phyloP scores from a whole-genome alignment of 176 grass and related monocot species.

The Stipa capillata region DNA sequence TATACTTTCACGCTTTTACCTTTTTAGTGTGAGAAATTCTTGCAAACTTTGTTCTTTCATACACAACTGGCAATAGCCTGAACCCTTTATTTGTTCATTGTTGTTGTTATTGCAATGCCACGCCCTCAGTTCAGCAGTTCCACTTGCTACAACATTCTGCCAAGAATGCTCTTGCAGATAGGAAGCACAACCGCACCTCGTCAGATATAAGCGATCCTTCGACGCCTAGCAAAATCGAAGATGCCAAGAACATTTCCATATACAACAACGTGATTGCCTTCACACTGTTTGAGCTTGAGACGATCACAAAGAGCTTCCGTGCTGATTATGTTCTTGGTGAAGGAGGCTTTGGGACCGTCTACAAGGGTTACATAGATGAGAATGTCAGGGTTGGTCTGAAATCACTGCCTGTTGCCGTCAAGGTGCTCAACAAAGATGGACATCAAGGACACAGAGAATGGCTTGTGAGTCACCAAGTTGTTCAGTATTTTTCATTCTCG shows the following conservation, averaged over 20 bases:
- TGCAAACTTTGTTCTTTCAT: background rate
- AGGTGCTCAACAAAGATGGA: slow-evolving; percentile 97
- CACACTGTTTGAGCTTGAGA: slow-evolving; percentile 95
- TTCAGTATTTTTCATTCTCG: background rate
- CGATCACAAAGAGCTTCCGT: slow-evolving; percentile 96
- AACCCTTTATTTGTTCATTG: background rate
- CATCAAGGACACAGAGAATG: slow-evolving; percentile 98
- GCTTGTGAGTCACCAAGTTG: slow-evolving; percentile 80
- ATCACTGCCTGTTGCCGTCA: slow-evolving; percentile 90
- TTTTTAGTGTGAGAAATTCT: background rate
- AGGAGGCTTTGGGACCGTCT: slow-evolving; percentile 97
- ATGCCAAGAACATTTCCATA: slow-evolving; percentile 87
- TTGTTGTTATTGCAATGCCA: background rate
- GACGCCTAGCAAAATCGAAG: slow-evolving; percentile 74
- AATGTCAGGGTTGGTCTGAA: slow-evolving; percentile 97
- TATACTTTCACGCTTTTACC: background rate
- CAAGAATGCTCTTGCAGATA: slow-evolving; percentile 51
- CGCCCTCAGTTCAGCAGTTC: slow-evolving; percentile 76
- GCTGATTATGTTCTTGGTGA: slow-evolving; percentile 89
- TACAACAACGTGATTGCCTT: slow-evolving; percentile 94
- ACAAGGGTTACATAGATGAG: slow-evolving; percentile 99
- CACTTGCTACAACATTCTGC: slow-evolving; percentile 74
- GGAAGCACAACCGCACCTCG: slow-evolving; percentile 54
- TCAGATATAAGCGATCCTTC: slow-evolving; percentile 78
- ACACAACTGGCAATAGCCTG: background rate